Percentiles rank a stretch among this genome's conserved stretches.
Conservation (phyloP, 306 rosid genomes). For the Purshia tridentata region DNA sequence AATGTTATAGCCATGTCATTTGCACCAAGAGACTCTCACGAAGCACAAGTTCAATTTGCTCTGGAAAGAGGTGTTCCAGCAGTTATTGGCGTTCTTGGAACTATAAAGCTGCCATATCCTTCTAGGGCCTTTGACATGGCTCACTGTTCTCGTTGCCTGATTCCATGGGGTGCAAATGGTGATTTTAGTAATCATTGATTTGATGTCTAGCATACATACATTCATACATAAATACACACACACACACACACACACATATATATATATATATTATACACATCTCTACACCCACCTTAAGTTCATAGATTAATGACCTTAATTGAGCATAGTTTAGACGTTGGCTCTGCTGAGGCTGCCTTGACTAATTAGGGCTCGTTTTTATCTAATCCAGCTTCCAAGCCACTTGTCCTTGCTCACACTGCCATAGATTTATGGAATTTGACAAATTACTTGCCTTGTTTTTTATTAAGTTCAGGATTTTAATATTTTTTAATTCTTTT, state of each 20-base stretch:
- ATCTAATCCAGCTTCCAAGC: not conserved
- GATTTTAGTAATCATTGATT: slow-evolving; percentile 20
- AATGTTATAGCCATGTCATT: slow-evolving; percentile 70
- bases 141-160: slow-evolving; percentile 85
- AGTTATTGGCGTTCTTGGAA: slow-evolving; percentile 78
- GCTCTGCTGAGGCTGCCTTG: not conserved
- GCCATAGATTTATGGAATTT: not conserved
- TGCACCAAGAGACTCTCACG: slow-evolving; percentile 87
- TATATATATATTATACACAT: not conserved
- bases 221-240: not conserved
- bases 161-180: slow-evolving; percentile 80
- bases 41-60: slow-evolving; percentile 92
- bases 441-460: not conserved
- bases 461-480: not conserved
- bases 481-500: not conserved
- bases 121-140: slow-evolving; percentile 85
- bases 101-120: slow-evolving; percentile 77
- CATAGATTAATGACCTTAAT: not conserved
- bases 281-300: slow-evolving; percentile 6
- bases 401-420: not conserved
- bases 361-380: not conserved
- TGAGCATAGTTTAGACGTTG: slow-evolving; percentile 7
- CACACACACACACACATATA: not conserved
- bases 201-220: not conserved
- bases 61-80: slow-evolving; percentile 93